Evolutionary conservation across 768 basidiomycete species (phyloP).

Genomic region (Bullera alba): DNA sequence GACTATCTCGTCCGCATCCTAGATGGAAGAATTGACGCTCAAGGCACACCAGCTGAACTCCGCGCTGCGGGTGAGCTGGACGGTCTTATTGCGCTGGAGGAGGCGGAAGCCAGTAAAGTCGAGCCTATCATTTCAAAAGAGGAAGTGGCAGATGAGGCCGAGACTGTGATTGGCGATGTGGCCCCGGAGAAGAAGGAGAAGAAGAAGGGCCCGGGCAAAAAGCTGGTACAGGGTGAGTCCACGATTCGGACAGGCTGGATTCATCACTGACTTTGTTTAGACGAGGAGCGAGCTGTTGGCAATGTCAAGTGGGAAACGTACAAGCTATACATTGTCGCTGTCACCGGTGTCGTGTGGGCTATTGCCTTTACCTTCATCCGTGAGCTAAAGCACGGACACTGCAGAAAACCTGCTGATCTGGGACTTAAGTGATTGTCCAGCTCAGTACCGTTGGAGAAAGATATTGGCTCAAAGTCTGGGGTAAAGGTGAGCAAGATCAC

Average conservation of each 20-base stretch:
- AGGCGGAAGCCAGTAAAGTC: slow-evolving; percentile 33
- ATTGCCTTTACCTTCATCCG: slow-evolving; percentile 52
- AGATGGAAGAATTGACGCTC: slow-evolving; percentile 70
- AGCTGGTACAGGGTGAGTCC: slow-evolving; percentile 28
- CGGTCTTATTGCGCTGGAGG: slow-evolving; percentile 54
- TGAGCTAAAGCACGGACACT: slow-evolving; percentile 51
- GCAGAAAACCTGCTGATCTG: slow-evolving; percentile 3
- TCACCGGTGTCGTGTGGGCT: slow-evolving; percentile 39
- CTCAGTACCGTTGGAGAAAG: slow-evolving; percentile 27
- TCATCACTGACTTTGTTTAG: slow-evolving; percentile 2
- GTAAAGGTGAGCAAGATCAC: slow-evolving; percentile 48
- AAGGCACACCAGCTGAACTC: slow-evolving; percentile 63
- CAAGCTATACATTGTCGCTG: slow-evolving; percentile 49
- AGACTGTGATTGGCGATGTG: slow-evolving; percentile 34
- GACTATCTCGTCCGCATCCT: slow-evolving; percentile 70
- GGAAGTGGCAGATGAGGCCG: slow-evolving; percentile 31
- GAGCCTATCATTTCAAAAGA: slow-evolving; percentile 34
- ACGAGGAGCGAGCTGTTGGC: slow-evolving; percentile 61
- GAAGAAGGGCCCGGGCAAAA: slow-evolving; percentile 34
- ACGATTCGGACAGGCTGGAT: background rate
- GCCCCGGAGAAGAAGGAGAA: slow-evolving; percentile 30
- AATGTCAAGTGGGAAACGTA: slow-evolving; percentile 71
- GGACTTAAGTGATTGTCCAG: slow-evolving; percentile 30
- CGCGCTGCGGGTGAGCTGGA: slow-evolving; percentile 59
- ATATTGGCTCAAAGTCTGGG: slow-evolving; percentile 74